Base-by-base conservation (phyloP, 2,329 filamentous ascomycete genomes). In the Ustilaginoidea virens region DNA sequence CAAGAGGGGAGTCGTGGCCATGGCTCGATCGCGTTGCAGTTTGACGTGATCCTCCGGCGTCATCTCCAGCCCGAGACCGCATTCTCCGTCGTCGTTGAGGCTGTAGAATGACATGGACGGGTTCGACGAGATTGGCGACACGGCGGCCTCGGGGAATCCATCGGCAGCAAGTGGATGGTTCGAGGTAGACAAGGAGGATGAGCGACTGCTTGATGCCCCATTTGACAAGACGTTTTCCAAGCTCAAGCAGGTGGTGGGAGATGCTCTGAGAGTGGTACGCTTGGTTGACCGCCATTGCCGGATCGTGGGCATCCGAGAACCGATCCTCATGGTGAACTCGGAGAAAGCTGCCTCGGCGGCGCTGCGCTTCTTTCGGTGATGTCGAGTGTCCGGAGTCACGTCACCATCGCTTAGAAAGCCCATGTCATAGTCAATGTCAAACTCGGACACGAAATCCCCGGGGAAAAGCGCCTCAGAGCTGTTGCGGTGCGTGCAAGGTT, bases 1-100 rank as follows among this genome's bases (percentile, higher is more conserved):
- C 2, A 94, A 63, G 6, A 94, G 64, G 22, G 86, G 87, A 3
- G 86, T 94, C 4, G 78, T 78, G 0, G 81, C 78, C 40, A 80
- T 47, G 24, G 57, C 54, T 27, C 68, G 64, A 56, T 56, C 73
- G 49, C 56, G 74, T 56, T 56, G 72, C 52, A 55, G 68, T 51
- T 41, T 71, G 46, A 41, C 58, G 39, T 51, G 58, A 32, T 52
- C 58, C 33, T 44, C 58, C 36, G 37, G 39, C 26, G 45, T 41
- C 16, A 47, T 39, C 6, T 51, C 47, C n/a, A 45, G 28, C 7
- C 30, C 33, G 4, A 33, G 29, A 13, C 29, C 32, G 16, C 15
- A 35, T 64, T 72, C 21, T 63, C 66, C 53, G 10, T 40, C 51
- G 4, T 52, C 36, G 4, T 61, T 61, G 21, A 73, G 53, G 40